A percentile compares a stretch with the other conserved stretches of the same genome.
phyloP scores from a whole-genome alignment of 345 rosid genomes.

The Carallia brachiata region DNA sequence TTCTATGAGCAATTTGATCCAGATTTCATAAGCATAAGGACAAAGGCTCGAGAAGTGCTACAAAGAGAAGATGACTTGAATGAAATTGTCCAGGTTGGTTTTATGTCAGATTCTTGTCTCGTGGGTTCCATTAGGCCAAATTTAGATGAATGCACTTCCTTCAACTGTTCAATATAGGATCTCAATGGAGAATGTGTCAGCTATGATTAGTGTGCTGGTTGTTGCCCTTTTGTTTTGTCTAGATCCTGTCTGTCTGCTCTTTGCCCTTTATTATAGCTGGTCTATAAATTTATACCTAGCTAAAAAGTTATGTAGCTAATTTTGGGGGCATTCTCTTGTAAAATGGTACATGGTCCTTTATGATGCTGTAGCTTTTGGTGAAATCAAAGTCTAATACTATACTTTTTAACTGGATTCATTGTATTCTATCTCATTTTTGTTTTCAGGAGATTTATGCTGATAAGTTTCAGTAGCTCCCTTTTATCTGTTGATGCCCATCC shows the following conservation, averaged over 20 bases:
- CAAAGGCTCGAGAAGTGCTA: slow-evolving; percentile 95
- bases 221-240: neutral
- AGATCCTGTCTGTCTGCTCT: neutral
- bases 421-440: neutral
- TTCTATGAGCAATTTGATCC: slow-evolving; percentile 96
- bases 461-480: neutral
- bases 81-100: slow-evolving; percentile 93
- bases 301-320: too few species aligned
- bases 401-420: too few species aligned
- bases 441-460: neutral
- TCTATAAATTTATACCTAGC: neutral
- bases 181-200: neutral
- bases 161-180: neutral
- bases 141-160: neutral
- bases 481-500: slow-evolving; percentile 3
- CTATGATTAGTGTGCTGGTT: neutral
- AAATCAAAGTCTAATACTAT: too few species aligned
- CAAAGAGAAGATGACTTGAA: slow-evolving; percentile 98
- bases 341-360: too few species aligned
- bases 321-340: too few species aligned
- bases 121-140: neutral
- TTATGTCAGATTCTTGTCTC: neutral
- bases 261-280: neutral
- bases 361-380: too few species aligned
- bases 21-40: slow-evolving; percentile 96